Evolutionary conservation across 2,329 filamentous ascomycete species (phyloP).

Genomic region (Fusarium pseudonygamai): DNA sequence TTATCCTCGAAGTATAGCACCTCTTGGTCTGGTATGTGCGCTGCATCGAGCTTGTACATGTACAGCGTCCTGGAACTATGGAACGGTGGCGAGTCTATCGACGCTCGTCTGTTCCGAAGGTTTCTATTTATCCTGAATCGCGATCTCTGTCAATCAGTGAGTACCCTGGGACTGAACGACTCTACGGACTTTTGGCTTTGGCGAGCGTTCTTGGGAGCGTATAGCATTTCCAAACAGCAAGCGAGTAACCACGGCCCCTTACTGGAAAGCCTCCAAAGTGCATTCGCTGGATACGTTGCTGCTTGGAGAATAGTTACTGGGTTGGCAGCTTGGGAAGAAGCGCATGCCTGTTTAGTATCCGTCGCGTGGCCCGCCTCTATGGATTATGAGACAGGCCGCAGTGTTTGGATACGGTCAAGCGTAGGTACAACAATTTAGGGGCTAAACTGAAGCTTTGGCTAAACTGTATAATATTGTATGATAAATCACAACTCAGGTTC

Average conservation of each 20-base stretch:
- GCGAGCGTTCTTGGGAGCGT: constrained; percentile 28
- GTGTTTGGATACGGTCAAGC: constrained; percentile 6
- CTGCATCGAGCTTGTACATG: constrained; percentile 26
- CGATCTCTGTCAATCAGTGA: neutral
- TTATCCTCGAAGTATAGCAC: neutral
- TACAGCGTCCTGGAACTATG: constrained; percentile 31
- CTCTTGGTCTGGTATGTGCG: constrained; percentile 31
- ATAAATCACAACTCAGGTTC: neutral
- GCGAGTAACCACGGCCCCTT: neutral
- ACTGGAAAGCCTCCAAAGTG: neutral
- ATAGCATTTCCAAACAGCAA: constrained; percentile 16
- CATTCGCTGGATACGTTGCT: neutral
- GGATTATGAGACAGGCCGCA: neutral
- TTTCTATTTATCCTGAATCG: constrained; percentile 8
- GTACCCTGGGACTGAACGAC: accelerated
- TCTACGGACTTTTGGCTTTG: constrained; percentile 31
- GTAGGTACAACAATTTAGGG: no score
- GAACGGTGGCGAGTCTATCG: constrained; percentile 6
- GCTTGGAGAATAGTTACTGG: constrained; percentile 1
- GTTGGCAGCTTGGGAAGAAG: constrained; percentile 5
- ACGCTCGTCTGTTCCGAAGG: constrained; percentile 1
- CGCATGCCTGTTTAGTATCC: neutral
- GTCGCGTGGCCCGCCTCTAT: constrained; percentile 14
- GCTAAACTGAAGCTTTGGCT: no score
- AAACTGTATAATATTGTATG: neutral